Conservation (phyloP, 352 stramenopile species). For the Phytophthora sp. region DNA sequence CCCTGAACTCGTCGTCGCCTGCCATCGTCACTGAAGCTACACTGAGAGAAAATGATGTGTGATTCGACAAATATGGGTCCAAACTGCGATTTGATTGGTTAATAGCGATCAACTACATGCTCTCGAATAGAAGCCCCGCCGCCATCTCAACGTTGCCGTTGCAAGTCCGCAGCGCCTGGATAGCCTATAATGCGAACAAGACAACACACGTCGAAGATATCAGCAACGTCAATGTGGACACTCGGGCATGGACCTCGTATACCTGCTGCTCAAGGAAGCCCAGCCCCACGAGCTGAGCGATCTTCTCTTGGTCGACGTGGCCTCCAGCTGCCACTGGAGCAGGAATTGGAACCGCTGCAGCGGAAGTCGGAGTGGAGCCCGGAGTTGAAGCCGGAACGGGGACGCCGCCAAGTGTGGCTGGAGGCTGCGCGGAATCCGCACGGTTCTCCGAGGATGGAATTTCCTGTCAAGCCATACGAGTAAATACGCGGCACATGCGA, state of each 20-base stretch:
- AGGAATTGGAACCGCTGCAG: constrained; percentile 21
- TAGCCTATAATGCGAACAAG: constrained; percentile 46
- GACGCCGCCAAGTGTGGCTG: constrained; percentile 33
- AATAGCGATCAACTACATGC: constrained; percentile 37
- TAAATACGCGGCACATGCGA: not conserved
- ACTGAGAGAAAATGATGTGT: constrained; percentile 4
- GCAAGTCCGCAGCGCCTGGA: constrained; percentile 68
- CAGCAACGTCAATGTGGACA: constrained; percentile 7
- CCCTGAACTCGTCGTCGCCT: constrained; percentile 45
- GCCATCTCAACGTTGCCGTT: constrained; percentile 85
- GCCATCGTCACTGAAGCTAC: constrained; percentile 26
- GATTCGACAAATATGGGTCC: constrained; percentile 29
- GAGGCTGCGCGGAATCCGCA: constrained; percentile 31
- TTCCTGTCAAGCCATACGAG: constrained; percentile 44
- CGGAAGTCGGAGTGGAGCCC: constrained; percentile 21
- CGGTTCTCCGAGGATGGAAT: constrained; percentile 70
- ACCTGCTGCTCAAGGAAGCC: constrained; percentile 73
- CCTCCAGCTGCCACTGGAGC: constrained; percentile 19
- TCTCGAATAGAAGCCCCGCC: constrained; percentile 84
- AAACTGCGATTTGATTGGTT: constrained; percentile 25
- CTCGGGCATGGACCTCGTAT: too few species aligned
- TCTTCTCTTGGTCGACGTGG: constrained; percentile 52
- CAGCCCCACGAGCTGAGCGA: constrained; percentile 66
- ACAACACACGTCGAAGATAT: constrained; percentile 29
- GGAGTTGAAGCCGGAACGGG: constrained; percentile 37